Evolutionary conservation across 73 alveolate genomes (phyloP).

Genomic region (Blepharisma japonicum): DNA sequence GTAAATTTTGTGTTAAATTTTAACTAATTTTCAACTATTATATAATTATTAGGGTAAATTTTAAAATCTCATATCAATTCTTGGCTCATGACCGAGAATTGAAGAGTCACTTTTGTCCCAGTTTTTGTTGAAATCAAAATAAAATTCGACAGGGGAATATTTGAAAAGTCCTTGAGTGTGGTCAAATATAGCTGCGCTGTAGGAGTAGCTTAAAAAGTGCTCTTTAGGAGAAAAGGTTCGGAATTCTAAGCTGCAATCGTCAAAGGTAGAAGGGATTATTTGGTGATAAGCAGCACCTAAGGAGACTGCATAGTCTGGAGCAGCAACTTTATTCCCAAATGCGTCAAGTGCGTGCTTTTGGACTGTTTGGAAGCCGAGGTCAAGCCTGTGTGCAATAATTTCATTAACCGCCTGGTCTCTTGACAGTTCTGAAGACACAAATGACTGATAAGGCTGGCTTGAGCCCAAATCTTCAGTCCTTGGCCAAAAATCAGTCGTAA

Average conservation of each 20-base stretch:
- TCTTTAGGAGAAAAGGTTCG: neutral
- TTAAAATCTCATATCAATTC: too few relatives aligned
- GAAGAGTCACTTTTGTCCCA: too few relatives aligned
- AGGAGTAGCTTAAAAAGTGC: too few relatives aligned
- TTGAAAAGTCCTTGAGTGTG: too few relatives aligned
- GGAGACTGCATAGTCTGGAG: constrained; percentile 20
- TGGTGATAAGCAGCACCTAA: constrained; percentile 14
- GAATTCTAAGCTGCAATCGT: neutral
- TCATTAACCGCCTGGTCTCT: neutral
- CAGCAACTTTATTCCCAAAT: neutral
- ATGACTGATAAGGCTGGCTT: neutral
- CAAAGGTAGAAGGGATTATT: neutral
- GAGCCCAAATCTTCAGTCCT: neutral
- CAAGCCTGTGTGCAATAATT: neutral
- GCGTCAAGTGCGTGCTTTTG: constrained; percentile 1
- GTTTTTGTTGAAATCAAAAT: too few relatives aligned
- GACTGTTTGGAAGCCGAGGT: constrained; percentile 15
- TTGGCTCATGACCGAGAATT: too few relatives aligned
- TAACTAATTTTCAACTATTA: too few relatives aligned
- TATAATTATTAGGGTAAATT: too few relatives aligned
- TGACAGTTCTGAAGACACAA: neutral
- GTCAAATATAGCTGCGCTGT: too few relatives aligned
- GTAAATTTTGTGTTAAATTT: too few relatives aligned
- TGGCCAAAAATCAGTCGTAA: constrained; percentile 19
- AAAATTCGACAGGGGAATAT: too few relatives aligned